Percentiles rank a stretch among this genome's conserved stretches.
Evolutionary conservation across 768 basidiomycete species (phyloP).

Genomic region (Hypholoma fasciculare): DNA sequence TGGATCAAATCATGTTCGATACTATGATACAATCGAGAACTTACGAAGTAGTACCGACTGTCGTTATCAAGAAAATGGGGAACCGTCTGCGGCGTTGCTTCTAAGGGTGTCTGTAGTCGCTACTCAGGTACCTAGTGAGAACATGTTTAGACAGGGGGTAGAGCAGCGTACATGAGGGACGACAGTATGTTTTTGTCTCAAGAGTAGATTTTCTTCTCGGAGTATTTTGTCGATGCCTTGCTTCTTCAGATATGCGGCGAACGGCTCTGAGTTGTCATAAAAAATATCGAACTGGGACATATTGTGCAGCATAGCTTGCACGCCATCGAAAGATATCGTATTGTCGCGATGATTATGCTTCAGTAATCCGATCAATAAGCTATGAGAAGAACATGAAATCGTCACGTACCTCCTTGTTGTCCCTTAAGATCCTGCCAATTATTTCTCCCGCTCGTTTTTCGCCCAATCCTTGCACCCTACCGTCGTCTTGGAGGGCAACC

Average conservation of each 20-base stretch:
- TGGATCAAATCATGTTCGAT: not conserved
- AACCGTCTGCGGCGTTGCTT: slow-evolving; percentile 23
- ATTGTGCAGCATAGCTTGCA: not conserved
- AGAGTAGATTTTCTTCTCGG: slow-evolving; percentile 20
- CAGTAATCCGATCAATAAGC: not conserved
- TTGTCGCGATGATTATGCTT: not conserved
- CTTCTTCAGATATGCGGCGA: slow-evolving; percentile 31
- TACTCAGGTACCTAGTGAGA: slow-evolving; percentile 8
- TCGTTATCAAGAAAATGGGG: slow-evolving; percentile 29
- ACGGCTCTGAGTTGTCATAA: slow-evolving; percentile 38
- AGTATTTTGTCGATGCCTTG: slow-evolving; percentile 22
- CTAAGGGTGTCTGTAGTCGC: slow-evolving; percentile 31
- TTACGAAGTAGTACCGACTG: slow-evolving; percentile 21
- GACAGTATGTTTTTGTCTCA: slow-evolving; percentile 29
- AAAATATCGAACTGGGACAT: slow-evolving; percentile 14
- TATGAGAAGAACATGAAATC: not conserved
- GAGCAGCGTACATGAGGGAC: slow-evolving; percentile 37
- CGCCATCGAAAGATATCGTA: too few species aligned
- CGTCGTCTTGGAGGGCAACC: slow-evolving; percentile 23
- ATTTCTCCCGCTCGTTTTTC: not conserved
- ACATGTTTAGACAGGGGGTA: slow-evolving; percentile 1
- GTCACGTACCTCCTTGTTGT: not conserved
- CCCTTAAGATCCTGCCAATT: not conserved
- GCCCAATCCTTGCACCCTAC: not conserved
- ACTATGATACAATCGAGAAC: not conserved